phyloP scores from a whole-genome alignment of 1,139 yeast genomes.

The Hanseniaspora sp. region DNA sequence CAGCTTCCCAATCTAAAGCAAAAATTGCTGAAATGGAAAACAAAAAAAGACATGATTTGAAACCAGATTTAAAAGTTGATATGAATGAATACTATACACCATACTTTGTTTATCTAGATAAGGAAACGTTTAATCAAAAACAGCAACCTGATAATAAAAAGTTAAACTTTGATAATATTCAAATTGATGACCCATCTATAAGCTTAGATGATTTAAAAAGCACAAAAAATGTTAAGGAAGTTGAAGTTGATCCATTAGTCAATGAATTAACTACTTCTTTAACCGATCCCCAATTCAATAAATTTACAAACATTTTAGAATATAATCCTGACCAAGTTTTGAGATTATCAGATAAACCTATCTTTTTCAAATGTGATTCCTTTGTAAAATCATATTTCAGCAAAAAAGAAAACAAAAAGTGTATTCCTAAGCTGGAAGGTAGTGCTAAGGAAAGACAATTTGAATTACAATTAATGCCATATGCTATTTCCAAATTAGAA shows the following conservation, averaged over 20 bases:
- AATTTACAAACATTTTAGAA: conserved; percentile 59
- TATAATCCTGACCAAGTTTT: conserved; percentile 80
- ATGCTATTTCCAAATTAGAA: conserved; percentile 74
- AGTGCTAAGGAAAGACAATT: conserved; percentile 47
- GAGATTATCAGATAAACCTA: conserved; percentile 53
- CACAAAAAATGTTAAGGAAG: conserved; percentile 3
- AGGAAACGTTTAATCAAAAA: conserved; percentile 48
- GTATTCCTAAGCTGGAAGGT: conserved; percentile 7
- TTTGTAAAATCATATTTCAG: conserved; percentile 5
- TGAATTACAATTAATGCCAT: conserved; percentile 91
- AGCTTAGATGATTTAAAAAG: conserved; percentile 30
- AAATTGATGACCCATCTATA: conserved; percentile 28
- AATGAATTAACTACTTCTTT: conserved; percentile 37
- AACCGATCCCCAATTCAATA: conserved; percentile 69
- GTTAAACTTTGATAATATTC: conserved; percentile 24
- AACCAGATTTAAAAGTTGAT: conserved; percentile 18
- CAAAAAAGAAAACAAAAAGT: neutral
- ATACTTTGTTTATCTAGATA: conserved; percentile 55
- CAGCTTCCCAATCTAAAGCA: conserved; percentile 14
- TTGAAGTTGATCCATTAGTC: conserved; percentile 32
- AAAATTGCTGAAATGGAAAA: conserved; percentile 21
- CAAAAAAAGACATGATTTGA: conserved; percentile 12
- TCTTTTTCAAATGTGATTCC: conserved; percentile 12
- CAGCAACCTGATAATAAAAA: conserved; percentile 33
- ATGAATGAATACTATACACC: conserved; percentile 41